A percentile compares a stretch with the other conserved stretches of the same genome.
Conservation (phyloP, 345 rosid species). For the Brassica carinata region DNA sequence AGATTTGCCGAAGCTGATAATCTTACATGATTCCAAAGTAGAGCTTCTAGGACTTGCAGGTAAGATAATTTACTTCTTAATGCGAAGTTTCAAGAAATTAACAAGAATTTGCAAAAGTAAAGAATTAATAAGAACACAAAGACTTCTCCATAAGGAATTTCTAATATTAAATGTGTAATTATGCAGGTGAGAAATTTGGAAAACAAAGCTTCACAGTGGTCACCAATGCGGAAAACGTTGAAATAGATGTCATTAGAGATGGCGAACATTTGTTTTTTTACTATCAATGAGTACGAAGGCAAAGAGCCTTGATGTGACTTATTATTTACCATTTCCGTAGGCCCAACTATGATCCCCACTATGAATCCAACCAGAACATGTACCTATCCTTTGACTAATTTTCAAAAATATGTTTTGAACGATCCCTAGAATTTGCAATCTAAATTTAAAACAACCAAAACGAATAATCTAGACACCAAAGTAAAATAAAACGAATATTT, state of each 20-base stretch:
- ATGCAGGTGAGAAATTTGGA: constrained; percentile 81
- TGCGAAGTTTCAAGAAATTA: neutral
- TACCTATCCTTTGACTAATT: no score
- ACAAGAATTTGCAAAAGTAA: neutral
- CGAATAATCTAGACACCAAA: no score
- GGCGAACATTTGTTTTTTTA: constrained; percentile 87
- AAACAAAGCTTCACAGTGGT: constrained; percentile 50
- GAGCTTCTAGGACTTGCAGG: constrained; percentile 78
- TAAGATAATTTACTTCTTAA: constrained; percentile 47
- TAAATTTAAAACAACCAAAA: no score
- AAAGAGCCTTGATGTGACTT: neutral
- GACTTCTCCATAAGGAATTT: neutral
- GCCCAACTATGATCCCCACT: no score
- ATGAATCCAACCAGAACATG: no score
- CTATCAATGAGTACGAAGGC: constrained; percentile 6
- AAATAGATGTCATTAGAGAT: constrained; percentile 84
- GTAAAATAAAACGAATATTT: no score
- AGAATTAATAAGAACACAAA: neutral
- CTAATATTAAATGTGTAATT: neutral
- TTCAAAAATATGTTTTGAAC: no score
- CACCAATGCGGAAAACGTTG: constrained; percentile 69
- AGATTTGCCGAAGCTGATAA: constrained; percentile 57
- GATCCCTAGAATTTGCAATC: no score
- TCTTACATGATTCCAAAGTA: constrained; percentile 73
- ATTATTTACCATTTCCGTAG: neutral